Evolutionary conservation across 768 basidiomycete genomes (phyloP), one percentile per base, ranked within the genome.

Genomic region (Boletus vermiculosoides): DNA sequence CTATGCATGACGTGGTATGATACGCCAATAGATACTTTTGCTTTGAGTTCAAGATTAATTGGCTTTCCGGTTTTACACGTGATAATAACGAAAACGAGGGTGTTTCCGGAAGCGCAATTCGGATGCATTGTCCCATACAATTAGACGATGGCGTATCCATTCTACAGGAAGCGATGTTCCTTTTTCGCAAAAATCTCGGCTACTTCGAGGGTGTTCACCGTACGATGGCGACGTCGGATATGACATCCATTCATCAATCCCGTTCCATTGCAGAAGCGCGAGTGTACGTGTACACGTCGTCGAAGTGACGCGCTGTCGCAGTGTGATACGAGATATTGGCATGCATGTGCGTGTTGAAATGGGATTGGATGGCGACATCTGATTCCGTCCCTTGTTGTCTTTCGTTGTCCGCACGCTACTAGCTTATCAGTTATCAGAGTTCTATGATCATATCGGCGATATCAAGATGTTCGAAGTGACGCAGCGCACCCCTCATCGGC

Each of bases 101-200:
- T 15, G 45, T 25, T 11, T 30, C 36, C 20, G 3, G 36, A 54
- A 22, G 33, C 33, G 13, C 25, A 28, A 22, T 20, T 16, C 18
- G 34, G 15, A 18, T 34, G 45, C 25, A n/a, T 13, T 40, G 39
- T 40, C 10, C 25, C 30, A 11, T 20, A 23, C 30, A 16, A 41
- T 55, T 31, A 16, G 15, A 58, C 30, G 6, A 23, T 20, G 5
- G 5, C n/a, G 56, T 25, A n/a, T 55, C 59, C 37, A 45, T 23
- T 52, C 45, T 22, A 52, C 63, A 33, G 55, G 63, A 55, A 57
- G 20, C 50, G n/a, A 44, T 8, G 12, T 64, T 37, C 59, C 55
- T 57, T 57, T 52, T 52, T 18, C 9, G 40, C 22, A 11, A 31
- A 13, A 9, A 40, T 4, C 5, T 20, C 10, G 22, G 10, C 7